Evolutionary conservation across 768 basidiomycete species (phyloP), one percentile per base, ranked within the genome.

Genomic region (Dacryopinax primogenitus): DNA sequence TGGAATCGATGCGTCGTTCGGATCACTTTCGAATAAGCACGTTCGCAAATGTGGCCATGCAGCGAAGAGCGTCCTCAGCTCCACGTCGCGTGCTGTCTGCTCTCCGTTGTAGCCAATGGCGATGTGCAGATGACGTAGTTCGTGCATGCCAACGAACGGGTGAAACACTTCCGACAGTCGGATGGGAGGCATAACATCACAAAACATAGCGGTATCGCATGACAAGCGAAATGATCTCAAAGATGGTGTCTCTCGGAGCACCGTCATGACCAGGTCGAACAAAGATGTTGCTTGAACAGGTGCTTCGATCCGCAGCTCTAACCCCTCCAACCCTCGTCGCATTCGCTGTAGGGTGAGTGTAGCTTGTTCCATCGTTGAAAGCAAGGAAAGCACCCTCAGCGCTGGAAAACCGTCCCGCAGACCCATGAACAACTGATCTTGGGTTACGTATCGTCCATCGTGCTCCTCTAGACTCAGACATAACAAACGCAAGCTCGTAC

Each of bases 121-220:
- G 26, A 58, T 30, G 3, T 58, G 51, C 30, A 58, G 30, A 32
- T 58, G 51, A 7, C 51, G 51, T 4, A 58, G 30, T 9, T 58
- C 51, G 13, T 26, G 26, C 26, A 58, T 58, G 26, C 26, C 51
- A 58, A 58, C 30, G 4, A 58, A 58, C 23, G 51, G 51, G 21
- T 58, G 51, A 30, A 58, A 58, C 15, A 58, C 51, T 30, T 58
- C 51, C 11, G 51, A 58, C 32, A 58, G 15, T 58, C 51, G 51
- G 30, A 58, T 26, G 4, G 51, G 51, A 7, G 51, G 51, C 15
- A 28, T 11, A 30, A 58, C 30, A 58, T 58, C 51, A 30, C 51
- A 58, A 18, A 58, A 58, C 51, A 58, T 58, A 11, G 51, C 30
- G 32, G 23, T 15, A 21, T 58, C 51, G 51, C 26, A 26, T 11